These are phyloP conservation scores for Alternaria alternata DNA, from an alignment of 2,329 filamentous ascomycete species.

Conservation along the genomic window DNA sequence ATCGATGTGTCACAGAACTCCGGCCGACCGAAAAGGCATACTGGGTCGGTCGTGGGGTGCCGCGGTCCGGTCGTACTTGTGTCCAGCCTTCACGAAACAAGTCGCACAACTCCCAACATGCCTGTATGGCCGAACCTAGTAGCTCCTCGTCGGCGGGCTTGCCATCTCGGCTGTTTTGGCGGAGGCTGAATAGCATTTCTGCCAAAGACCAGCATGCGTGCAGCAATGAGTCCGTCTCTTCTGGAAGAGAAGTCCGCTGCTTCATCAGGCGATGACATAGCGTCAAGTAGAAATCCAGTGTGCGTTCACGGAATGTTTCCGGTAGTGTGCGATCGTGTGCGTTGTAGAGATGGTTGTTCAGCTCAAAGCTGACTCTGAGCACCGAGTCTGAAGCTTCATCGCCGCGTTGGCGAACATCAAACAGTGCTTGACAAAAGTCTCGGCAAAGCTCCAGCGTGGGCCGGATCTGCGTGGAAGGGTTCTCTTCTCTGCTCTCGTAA, in stretches of 20 bases:
- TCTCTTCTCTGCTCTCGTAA: conserved; percentile 80
- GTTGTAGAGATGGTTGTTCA: conserved; percentile 95
- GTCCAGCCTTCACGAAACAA: conserved; percentile 93
- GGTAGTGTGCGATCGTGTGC: conserved; percentile 86
- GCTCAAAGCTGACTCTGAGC: conserved; percentile 88
- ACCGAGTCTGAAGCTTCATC: conserved; percentile 86
- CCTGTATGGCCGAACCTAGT: conserved; percentile 85
- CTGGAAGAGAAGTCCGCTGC: conserved; percentile 77
- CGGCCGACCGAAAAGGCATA: conserved; percentile 65
- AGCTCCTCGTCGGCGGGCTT: conserved; percentile 81
- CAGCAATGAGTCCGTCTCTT: conserved; percentile 84
- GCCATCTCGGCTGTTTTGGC: conserved; percentile 80
- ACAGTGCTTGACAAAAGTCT: conserved; percentile 90
- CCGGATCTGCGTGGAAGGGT: conserved; percentile 71
- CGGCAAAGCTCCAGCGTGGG: conserved; percentile 86
- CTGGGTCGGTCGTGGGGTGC: conserved; percentile 83
- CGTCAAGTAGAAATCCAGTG: conserved; percentile 92
- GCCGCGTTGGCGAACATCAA: conserved; percentile 80
- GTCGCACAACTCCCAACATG: conserved; percentile 94
- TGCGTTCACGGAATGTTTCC: conserved; percentile 86
- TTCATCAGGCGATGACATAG: conserved; percentile 97
- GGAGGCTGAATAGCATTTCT: conserved; percentile 90
- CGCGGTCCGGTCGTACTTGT: conserved; percentile 83
- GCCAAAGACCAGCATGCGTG: conserved; percentile 89
- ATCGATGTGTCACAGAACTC: conserved; percentile 43